Base-by-base conservation (phyloP, 202 grass and related monocot species). In the Carex sylvatica region DNA sequence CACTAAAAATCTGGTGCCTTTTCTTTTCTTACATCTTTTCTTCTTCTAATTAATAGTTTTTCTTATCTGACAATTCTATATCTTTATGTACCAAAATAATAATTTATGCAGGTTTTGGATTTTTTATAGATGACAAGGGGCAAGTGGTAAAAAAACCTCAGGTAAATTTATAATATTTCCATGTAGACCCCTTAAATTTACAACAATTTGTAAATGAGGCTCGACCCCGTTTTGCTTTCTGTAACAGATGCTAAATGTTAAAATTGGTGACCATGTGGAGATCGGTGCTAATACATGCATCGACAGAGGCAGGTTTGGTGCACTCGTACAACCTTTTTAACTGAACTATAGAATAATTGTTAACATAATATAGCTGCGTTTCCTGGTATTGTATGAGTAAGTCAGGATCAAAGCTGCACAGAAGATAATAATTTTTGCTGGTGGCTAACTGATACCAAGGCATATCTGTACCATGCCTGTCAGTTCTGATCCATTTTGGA, bases 211-310 rank as follows among this genome's bases (percentile, higher is more conserved):
- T 24, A 62, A 55, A 68, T 61, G 49, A 71, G 80, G 15, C 18
- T 7, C 5, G 7, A 76, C 26, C 14, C 31, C 16, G 11, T 35
- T 55, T n/a, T 49, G 85, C 75, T 64, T 42, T 73, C 49, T 82
- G 83, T 86, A 5, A 47, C 84, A 98, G 90, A 86, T 84, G 35
- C 31, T 95, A 58, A 74, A 84, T 38, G 91, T 86, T 53, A 93
- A 42, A 90, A 93, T 98, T 56, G 89, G 91, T 15, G 49, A 95
- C 80, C 87, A 91, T 83, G 95, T 95, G 80, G 95, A 98, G 81
- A 91, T 98, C 79, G 95, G 95, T 0, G 89, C 92, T 88, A 98
- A 93, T 65, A 91, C 95, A 79, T 98, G 95, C 74, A 87, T 95
- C 82, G 92, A 98, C 78, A 95, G 95, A 85, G 92, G 92, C 70